Evolutionary conservation across 345 rosid genomes (phyloP).

Genomic region (Euphorbia tirucalli): DNA sequence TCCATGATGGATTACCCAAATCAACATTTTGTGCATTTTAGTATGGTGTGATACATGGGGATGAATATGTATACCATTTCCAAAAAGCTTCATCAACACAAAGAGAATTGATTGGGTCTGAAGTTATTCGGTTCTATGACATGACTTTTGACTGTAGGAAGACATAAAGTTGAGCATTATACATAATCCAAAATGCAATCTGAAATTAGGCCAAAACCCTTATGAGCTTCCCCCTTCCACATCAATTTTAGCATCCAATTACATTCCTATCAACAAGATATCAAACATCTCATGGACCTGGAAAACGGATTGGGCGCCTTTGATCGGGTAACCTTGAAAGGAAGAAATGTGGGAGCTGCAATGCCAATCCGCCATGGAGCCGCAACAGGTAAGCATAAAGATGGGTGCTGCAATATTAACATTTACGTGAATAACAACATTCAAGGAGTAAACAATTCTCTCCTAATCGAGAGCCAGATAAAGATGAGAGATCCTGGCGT

Average conservation of each 20-base stretch:
- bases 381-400: conserved; percentile 24
- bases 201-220: neutral
- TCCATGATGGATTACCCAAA: too few species aligned
- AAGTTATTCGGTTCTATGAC: conserved; percentile 31
- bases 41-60: too few species aligned
- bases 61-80: neutral
- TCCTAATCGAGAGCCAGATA: conserved; percentile 37
- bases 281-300: conserved; percentile 11
- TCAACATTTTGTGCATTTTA: too few species aligned
- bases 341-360: conserved; percentile 61
- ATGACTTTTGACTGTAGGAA: conserved; percentile 29
- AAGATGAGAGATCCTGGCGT: conserved; percentile 44
- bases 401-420: conserved; percentile 45
- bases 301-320: conserved; percentile 22
- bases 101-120: conserved; percentile 15
- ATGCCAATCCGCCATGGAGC: conserved; percentile 39
- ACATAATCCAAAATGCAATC: conserved; percentile 14
- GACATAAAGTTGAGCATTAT: conserved; percentile 25
- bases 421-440: conserved; percentile 48
- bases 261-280: neutral
- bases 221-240: neutral
- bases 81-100: conserved; percentile 3
- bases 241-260: neutral
- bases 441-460: conserved; percentile 48
- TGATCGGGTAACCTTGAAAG: conserved; percentile 40